Evolutionary conservation across 768 basidiomycete species (phyloP).

Genomic region (Calocera cornea): DNA sequence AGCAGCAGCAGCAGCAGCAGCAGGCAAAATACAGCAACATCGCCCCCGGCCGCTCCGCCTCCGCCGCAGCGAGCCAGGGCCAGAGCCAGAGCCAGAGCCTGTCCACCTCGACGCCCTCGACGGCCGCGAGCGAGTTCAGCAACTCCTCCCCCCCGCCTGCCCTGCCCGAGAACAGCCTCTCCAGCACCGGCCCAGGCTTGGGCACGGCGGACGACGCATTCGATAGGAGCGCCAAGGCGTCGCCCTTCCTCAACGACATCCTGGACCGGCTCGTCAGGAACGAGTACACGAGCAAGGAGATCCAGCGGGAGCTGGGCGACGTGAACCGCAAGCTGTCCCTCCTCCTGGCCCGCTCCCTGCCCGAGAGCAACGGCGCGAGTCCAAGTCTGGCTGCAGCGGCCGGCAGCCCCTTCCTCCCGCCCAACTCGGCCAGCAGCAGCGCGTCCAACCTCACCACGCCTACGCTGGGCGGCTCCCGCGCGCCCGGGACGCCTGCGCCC

Average conservation of each 20-base stretch:
- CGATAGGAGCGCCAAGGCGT: constrained; percentile 60
- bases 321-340: constrained; percentile 66
- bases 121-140: constrained; percentile 2
- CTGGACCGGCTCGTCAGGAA: constrained; percentile 59
- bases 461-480: constrained; percentile 10
- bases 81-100: no score
- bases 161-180: not conserved
- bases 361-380: not conserved
- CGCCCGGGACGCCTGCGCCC: not conserved
- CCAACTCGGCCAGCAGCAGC: not conserved
- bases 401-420: constrained; percentile 1
- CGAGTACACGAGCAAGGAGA: constrained; percentile 54
- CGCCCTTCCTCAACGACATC: constrained; percentile 62
- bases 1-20: not conserved
- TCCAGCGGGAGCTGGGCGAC: constrained; percentile 60
- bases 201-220: constrained; percentile 30
- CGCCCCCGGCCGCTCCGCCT: not conserved
- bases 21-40: not conserved
- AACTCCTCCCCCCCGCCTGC: not conserved
- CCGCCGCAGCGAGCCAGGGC: not conserved
- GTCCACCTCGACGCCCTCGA: constrained; percentile 1
- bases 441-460: constrained; percentile 7
- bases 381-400: no score
- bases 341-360: constrained; percentile 49
- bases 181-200: not conserved